phyloP scores from a whole-genome alignment of 768 basidiomycete species.

The Suillus fuscotomentosus region DNA sequence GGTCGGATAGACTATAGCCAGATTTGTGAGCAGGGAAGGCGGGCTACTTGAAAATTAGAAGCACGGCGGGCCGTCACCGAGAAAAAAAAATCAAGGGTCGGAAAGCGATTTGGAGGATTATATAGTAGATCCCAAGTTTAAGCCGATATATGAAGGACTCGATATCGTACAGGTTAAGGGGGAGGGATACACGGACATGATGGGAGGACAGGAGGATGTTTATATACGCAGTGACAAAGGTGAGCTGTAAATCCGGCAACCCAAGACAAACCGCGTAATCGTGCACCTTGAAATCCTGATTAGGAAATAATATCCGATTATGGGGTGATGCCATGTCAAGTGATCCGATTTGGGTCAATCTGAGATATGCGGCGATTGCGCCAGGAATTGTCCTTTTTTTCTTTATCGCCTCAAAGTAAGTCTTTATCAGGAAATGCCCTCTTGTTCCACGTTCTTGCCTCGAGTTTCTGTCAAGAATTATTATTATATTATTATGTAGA shows the following conservation, averaged over 20 bases:
- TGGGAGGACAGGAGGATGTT: slow-evolving; percentile 18
- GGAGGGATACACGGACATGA: slow-evolving; percentile 29
- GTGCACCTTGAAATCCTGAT: slow-evolving; percentile 15
- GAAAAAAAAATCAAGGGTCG: neutral
- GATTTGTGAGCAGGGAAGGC: slow-evolving; percentile 11
- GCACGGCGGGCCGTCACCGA: slow-evolving; percentile 3
- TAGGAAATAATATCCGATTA: slow-evolving; percentile 9
- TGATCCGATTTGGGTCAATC: slow-evolving; percentile 14
- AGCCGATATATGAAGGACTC: neutral
- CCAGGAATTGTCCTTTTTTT: neutral
- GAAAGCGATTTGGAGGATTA: neutral
- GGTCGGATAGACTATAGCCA: neutral
- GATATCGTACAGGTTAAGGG: neutral
- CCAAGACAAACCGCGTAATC: slow-evolving; percentile 25
- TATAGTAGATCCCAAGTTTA: neutral
- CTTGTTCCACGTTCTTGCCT: slow-evolving; percentile 29
- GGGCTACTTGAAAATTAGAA: slow-evolving; percentile 4
- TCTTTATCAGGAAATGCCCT: slow-evolving; percentile 2
- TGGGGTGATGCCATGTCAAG: neutral
- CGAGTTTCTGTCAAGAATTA: slow-evolving; percentile 20
- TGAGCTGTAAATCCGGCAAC: slow-evolving; percentile 23
- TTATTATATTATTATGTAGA: neutral
- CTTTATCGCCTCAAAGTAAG: neutral
- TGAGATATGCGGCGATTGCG: slow-evolving; percentile 28
- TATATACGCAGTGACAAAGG: slow-evolving; percentile 30